phyloP scores from a whole-genome alignment of 75 land plant species.

The Isoetes taiwanensis region DNA sequence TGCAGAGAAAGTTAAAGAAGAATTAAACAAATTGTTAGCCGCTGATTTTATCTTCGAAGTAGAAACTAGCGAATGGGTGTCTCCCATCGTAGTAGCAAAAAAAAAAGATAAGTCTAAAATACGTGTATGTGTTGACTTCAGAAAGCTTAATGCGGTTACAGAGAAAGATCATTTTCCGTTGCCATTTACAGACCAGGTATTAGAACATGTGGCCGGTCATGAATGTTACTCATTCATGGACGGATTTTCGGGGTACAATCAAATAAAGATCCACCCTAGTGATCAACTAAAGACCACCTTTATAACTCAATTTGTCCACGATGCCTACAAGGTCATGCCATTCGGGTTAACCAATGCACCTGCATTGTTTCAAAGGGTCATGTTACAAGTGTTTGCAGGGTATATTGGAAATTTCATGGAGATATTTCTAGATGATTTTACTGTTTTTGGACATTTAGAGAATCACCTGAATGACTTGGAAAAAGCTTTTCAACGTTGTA shows the following conservation, averaged over 20 bases:
- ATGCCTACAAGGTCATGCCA: slow-evolving; percentile 1
- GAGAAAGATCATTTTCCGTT: not conserved
- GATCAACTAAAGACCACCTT: not conserved
- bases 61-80: slow-evolving; percentile 1
- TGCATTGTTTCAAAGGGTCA: not conserved
- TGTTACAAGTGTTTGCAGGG: not conserved
- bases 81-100: slow-evolving; percentile 8
- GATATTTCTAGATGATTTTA: no score
- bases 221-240: slow-evolving; percentile 10
- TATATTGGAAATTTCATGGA: no score
- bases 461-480: no score
- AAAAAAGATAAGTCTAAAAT: slow-evolving; percentile 9
- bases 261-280: not conserved
- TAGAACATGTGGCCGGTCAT: slow-evolving; percentile 5
- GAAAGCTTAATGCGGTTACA: not conserved
- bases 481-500: not conserved
- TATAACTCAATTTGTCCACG: not conserved
- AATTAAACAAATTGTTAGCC: not conserved
- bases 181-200: not conserved
- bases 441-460: no score
- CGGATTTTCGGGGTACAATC: slow-evolving; percentile 1
- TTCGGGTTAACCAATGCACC: slow-evolving; percentile 2
- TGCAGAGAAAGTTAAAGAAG: no score
- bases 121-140: not conserved
- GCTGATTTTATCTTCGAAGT: not conserved